Base-by-base conservation (phyloP, 257 asterid genomes). In the Gardenia jasminoides region DNA sequence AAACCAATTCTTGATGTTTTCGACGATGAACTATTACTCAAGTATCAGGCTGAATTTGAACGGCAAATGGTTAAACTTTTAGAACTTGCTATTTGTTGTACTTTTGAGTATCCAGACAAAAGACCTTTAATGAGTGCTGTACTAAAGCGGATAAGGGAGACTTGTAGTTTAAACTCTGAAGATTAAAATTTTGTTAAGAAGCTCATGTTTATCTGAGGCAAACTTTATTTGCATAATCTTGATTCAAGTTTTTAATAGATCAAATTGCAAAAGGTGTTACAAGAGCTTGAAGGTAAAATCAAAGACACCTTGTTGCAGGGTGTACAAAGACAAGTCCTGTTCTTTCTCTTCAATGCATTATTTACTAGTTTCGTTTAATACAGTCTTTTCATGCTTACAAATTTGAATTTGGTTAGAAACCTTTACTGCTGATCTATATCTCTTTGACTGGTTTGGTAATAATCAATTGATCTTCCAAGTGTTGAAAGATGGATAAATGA, bases 61-160 rank as follows among this genome's bases (percentile, higher is more conserved):
- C 71, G 73, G 50, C 80, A 83, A 79, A 52, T 83, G 84, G 79
- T 80, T 65, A 80, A 66, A 15, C 59, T 83, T 44, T 73, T 83
- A 52, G 80, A 83, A 70, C 82, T 83, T 67, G 80, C 82, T n/a
- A 48, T 80, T 16, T 83, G 84, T 44, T 83, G 86, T 44, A 83
- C 84, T 10, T 83, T 83, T 47, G 74, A 80, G 80, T 66, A 83
- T 50, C 82, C 86, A 26, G 67, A 71, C 46, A 83, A 43, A 44
- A 72, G 86, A 58, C 86, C 84, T 67, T 72, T 79, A 22, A 80
- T 80, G 84, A 80, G 47, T 13, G 80, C 82, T 11, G 82, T 77
- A 26, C 47, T 83, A 12, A 77, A 77, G 15, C 80, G 73, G 80
- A 77, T 83, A 26, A 74, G 62, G 81, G 77, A 68, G 15, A 76